Conservation (phyloP, 345 rosid genomes). For the Eucalyptus lansdowneana region DNA sequence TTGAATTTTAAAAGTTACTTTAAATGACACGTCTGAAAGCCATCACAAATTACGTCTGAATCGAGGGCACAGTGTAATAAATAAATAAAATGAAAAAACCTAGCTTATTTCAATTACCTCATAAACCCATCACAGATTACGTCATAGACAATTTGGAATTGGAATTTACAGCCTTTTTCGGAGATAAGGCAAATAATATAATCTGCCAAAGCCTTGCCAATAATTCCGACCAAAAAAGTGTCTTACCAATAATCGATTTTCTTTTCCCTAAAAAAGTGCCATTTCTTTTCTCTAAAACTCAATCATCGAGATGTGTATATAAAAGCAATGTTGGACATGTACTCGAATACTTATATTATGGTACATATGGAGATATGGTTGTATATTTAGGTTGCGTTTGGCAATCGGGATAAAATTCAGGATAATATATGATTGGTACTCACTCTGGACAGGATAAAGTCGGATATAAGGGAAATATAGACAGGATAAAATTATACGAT, state of each 20-base stretch:
- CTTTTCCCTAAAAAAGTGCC: neutral
- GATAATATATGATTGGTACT: too few relatives aligned
- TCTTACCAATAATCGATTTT: neutral
- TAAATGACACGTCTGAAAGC: neutral
- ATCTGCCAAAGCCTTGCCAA: neutral
- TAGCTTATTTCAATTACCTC: neutral
- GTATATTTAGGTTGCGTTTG: neutral
- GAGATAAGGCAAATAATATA: neutral
- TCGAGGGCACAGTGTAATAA: too few relatives aligned
- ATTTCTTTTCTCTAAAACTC: neutral
- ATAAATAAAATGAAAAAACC: too few relatives aligned
- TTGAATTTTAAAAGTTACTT: neutral
- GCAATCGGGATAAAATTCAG: too few relatives aligned
- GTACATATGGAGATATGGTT: neutral
- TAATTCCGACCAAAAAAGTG: neutral
- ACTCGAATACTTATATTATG: neutral
- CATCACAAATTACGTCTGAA: neutral
- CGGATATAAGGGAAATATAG: accelerated
- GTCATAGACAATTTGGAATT: neutral
- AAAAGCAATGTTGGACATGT: neutral
- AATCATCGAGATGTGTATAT: neutral
- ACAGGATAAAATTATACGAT: accelerated
- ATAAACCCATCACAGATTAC: neutral
- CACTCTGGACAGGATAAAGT: too few relatives aligned
- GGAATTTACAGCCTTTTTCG: neutral